Conservation (phyloP, 768 basidiomycete species). For the Gautieria morchelliformis region DNA sequence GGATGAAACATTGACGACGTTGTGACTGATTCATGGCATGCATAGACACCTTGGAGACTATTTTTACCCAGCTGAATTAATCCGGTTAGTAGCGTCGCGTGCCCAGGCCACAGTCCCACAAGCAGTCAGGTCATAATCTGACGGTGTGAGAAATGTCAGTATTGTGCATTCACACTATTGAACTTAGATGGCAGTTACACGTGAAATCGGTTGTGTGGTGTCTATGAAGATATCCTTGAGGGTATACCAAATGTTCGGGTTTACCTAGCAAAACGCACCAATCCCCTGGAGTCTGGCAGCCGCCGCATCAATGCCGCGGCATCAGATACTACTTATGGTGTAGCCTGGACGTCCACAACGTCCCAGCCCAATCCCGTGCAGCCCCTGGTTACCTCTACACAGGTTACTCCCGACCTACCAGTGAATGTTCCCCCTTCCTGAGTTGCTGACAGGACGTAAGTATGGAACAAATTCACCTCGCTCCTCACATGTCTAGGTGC, state of each 20-base stretch:
- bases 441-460: not conserved
- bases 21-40: too few relatives aligned
- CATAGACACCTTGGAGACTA: not conserved
- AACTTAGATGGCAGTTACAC: constrained; percentile 42
- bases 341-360: constrained; percentile 82
- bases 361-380: too few relatives aligned
- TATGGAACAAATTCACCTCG: not conserved
- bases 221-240: constrained; percentile 16
- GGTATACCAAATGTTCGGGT: not conserved
- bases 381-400: constrained; percentile 50
- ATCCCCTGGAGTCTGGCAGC: too few relatives aligned
- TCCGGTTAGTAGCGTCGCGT: too few relatives aligned
- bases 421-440: constrained; percentile 13
- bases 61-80: not conserved
- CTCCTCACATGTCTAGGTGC: not conserved
- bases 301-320: constrained; percentile 58
- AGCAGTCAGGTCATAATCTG: constrained; percentile 55
- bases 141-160: too few relatives aligned
- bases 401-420: constrained; percentile 63
- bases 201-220: constrained; percentile 72
- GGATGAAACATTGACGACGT: not conserved
- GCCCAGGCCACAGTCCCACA: constrained; percentile 82
- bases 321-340: constrained; percentile 68
- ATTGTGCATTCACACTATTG: too few relatives aligned
- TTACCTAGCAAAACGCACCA: constrained; percentile 13